These are phyloP conservation scores for Penicillium subrubescens DNA, from an alignment of 495 filamentous ascomycete genomes.

Conservation along the genomic window DNA sequence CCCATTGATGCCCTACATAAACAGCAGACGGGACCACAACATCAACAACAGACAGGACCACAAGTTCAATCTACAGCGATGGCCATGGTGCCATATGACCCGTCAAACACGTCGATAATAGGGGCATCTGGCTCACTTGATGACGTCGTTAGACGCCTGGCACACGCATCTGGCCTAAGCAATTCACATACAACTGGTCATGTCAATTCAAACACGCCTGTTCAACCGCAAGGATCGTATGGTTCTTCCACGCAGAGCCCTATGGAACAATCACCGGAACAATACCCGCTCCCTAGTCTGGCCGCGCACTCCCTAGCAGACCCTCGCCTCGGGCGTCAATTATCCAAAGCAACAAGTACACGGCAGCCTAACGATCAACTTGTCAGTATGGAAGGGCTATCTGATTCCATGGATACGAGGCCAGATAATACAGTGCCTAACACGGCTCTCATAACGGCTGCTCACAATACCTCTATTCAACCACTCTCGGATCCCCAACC, in stretches of 20 bases:
- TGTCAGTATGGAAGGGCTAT: not conserved
- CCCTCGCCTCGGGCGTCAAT: constrained; percentile 2
- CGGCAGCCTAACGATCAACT: not conserved
- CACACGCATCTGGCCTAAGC: not conserved
- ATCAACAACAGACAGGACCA: not conserved
- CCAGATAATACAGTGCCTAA: not conserved
- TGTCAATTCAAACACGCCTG: not conserved
- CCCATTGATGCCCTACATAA: not conserved
- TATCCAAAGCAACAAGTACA: not conserved
- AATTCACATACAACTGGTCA: not conserved
- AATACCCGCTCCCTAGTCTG: not conserved
- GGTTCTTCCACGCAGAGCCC: not conserved
- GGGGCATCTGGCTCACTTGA: not conserved
- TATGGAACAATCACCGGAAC: not conserved
- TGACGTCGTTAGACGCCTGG: not conserved
- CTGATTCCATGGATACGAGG: not conserved
- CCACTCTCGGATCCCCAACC: too few species aligned
- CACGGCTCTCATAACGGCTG: not conserved
- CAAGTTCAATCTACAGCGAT: not conserved
- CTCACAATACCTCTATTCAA: not conserved
- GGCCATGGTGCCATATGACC: not conserved
- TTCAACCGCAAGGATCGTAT: not conserved
- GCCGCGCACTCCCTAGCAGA: not conserved
- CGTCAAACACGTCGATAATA: not conserved
- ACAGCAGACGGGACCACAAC: not conserved